Conservation (phyloP, 495 filamentous ascomycete genomes). For the Penicillium cataractarum region DNA sequence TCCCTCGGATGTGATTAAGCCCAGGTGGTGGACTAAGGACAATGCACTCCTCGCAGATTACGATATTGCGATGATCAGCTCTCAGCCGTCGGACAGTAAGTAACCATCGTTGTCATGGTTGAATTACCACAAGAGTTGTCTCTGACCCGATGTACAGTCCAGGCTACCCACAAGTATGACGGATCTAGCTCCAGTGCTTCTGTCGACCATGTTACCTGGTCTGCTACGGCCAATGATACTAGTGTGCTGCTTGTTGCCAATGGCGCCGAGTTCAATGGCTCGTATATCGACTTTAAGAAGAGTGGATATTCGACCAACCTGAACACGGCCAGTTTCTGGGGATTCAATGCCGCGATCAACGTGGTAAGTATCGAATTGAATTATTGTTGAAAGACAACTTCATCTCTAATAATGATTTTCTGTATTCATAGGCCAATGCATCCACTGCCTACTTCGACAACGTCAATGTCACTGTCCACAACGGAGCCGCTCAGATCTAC, state of each 20-base stretch:
- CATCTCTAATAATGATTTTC: not conserved
- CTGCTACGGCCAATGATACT: conserved; percentile 24
- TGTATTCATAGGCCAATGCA: conserved; percentile 15
- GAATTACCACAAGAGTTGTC: not conserved
- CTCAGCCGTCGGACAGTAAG: conserved; percentile 17
- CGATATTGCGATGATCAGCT: conserved; percentile 10
- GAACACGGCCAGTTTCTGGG: conserved; percentile 25
- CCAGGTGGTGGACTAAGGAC: conserved; percentile 12
- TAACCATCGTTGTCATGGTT: not conserved
- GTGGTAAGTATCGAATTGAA: conserved; percentile 6
- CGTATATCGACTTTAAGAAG: conserved; percentile 19
- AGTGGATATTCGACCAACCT: conserved; percentile 23
- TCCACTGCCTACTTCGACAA: conserved; percentile 17
- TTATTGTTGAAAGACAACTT: not conserved
- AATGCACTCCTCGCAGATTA: conserved; percentile 23
- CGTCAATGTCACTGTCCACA: conserved; percentile 21
- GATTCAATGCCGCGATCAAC: conserved; percentile 26
- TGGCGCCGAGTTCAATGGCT: conserved; percentile 13
- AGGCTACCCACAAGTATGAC: conserved; percentile 14
- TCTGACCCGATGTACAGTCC: conserved; percentile 8
- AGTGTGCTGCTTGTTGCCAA: conserved; percentile 22
- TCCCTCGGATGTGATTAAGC: conserved; percentile 21
- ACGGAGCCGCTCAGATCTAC: conserved; percentile 21
- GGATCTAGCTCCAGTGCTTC: conserved; percentile 5
- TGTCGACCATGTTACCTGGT: conserved; percentile 18